Evolutionary conservation across 352 stramenopile species (phyloP).

Genomic region (Thalassiosira mediterranea): DNA sequence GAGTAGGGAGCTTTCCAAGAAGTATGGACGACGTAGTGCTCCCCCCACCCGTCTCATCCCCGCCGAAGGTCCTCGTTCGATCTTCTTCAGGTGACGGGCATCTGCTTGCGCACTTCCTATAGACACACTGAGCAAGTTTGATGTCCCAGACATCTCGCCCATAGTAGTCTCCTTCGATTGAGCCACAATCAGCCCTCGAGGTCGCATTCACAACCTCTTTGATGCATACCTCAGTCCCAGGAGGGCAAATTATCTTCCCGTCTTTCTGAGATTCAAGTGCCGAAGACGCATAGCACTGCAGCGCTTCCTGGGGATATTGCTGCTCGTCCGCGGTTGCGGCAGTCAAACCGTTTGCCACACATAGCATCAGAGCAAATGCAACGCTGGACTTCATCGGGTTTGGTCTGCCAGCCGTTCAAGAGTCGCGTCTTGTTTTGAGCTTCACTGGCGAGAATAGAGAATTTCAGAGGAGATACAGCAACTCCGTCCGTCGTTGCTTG

Average conservation of each 20-base stretch:
- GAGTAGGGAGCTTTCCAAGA: neutral
- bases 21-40: neutral
- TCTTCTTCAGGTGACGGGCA: constrained; percentile 38
- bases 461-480: no score
- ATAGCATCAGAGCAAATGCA: neutral
- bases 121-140: constrained; percentile 47
- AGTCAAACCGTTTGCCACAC: neutral
- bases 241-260: constrained; percentile 45
- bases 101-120: constrained; percentile 36
- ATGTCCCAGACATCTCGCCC: constrained; percentile 47
- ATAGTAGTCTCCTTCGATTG: constrained; percentile 24
- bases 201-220: constrained; percentile 50
- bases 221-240: constrained; percentile 26
- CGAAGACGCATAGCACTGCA: constrained; percentile 44
- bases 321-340: no score
- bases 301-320: constrained; percentile 29
- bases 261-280: constrained; percentile 47
- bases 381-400: neutral
- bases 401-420: no score
- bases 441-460: no score
- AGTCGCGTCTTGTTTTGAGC: no score
- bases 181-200: constrained; percentile 33
- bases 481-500: no score
- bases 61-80: constrained; percentile 23
- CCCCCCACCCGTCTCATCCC: constrained; percentile 2